Conservation (phyloP, 331 rosid genomes). For the Rhamnella rubrinervis region DNA sequence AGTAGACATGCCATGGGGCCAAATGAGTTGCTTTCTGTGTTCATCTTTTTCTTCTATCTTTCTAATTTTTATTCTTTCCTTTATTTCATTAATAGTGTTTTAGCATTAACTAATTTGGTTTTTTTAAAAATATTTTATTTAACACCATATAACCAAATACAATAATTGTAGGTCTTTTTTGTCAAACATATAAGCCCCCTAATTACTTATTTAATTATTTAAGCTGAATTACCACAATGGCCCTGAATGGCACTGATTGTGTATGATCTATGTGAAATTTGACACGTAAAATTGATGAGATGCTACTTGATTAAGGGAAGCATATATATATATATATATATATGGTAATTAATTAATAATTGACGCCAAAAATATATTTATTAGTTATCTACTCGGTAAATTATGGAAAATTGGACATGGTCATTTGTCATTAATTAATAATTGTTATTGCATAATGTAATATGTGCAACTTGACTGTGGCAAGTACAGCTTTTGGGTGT, state of each 20-base stretch:
- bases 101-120: conserved; percentile 10
- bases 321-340: too few species aligned
- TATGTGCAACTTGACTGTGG: not conserved
- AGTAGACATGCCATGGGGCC: conserved; percentile 94
- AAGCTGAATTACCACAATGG: conserved; percentile 25
- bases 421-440: not conserved
- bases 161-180: conserved; percentile 45
- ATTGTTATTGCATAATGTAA: not conserved
- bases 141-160: conserved; percentile 22
- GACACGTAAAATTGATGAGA: too few species aligned
- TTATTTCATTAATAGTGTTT: conserved; percentile 13
- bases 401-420: not conserved
- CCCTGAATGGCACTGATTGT: not conserved
- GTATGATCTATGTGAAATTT: too few species aligned
- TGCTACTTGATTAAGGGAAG: too few species aligned
- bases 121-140: not conserved
- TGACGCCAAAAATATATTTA: too few species aligned
- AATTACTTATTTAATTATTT: conserved; percentile 14
- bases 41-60: conserved; percentile 43
- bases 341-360: too few species aligned
- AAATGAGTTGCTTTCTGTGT: conserved; percentile 41
- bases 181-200: conserved; percentile 27
- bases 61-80: not conserved
- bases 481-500: not conserved
- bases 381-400: not conserved